Evolutionary conservation across 1,139 yeast species (phyloP).

Genomic region (Saccharomyces hybrid): DNA sequence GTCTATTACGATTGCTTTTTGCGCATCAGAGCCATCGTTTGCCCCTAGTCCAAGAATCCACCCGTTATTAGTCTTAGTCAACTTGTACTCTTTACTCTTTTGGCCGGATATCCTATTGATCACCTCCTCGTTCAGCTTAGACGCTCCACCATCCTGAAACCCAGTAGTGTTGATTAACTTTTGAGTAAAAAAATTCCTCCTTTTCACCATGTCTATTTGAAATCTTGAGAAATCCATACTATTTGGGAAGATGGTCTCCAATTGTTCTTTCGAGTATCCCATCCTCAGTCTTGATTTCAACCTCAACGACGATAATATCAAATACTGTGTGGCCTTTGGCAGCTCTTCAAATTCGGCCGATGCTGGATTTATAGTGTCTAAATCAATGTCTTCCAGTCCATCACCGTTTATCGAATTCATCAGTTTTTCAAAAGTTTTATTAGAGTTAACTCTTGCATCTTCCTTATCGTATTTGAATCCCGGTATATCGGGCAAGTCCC

Average conservation of each 20-base stretch:
- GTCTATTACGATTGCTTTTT: conserved; percentile 42
- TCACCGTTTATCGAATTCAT: conserved; percentile 51
- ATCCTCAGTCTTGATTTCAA: conserved; percentile 82
- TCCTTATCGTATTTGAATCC: conserved; percentile 37
- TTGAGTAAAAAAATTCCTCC: conserved; percentile 85
- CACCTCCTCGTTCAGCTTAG: conserved; percentile 28
- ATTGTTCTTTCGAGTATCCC: conserved; percentile 87
- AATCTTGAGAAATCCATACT: conserved; percentile 87
- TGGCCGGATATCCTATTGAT: conserved; percentile 74
- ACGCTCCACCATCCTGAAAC: conserved; percentile 53
- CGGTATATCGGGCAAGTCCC: conserved; percentile 70
- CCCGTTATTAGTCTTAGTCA: conserved; percentile 74
- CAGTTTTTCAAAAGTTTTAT: conserved; percentile 59
- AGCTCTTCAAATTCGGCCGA: conserved; percentile 56
- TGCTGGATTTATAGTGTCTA: conserved; percentile 62
- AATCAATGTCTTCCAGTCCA: conserved; percentile 62
- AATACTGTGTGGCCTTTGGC: conserved; percentile 82
- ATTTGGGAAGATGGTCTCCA: conserved; percentile 72
- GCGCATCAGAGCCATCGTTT: conserved; percentile 36
- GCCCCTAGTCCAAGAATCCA: conserved; percentile 70
- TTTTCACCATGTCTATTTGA: conserved; percentile 88
- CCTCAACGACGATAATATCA: conserved; percentile 75
- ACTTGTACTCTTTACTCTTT: conserved; percentile 64
- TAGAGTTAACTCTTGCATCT: conserved; percentile 71
- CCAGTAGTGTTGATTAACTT: conserved; percentile 79